Base-by-base conservation (phyloP, 371 early-diverging fungal genomes). In the Lichtheimia corymbifera region DNA sequence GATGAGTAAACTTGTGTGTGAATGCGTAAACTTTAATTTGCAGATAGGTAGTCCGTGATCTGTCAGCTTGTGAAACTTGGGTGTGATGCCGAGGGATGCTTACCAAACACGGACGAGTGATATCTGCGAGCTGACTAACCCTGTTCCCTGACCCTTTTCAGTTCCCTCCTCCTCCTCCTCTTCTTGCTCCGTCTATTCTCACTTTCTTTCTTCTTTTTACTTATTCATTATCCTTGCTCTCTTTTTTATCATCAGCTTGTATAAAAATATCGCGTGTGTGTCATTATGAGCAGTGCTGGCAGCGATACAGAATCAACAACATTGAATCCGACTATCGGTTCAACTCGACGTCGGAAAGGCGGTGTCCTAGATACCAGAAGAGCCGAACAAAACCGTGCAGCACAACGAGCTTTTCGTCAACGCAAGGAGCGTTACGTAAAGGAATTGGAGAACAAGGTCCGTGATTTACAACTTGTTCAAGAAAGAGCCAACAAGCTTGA, bases 351-450 rank as follows among this genome's bases (percentile, higher is more conserved):
- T 28, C 47, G 59, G 35, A 58, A 58, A 58, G 59, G 30, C 13
- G 57, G 35, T 35, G 47, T 58, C 30, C 24, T 58, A 20, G 59
- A 58, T 28, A 58, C 59, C 13, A 50, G 59, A 50, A 17, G 59
- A 20, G 59, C 59, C 15, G 59, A 58, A 50, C 88, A 88, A 61
- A 88, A 88, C 60, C 73, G 88, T 11, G 88, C 86, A 14, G 88
- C 88, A 3, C 88, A 88, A 64, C 77, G 88, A 11, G 88, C 88
- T 1, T 88, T 88, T 73, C 80, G 88, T 30, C 84, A 88, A 58
- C 81, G 88, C 44, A 86, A 85, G 65, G 85, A 87, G 50, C 76
- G 77, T 51, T 83, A 88, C 61, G 81, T 88, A 14, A 73, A 79
- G 64, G 73, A 78, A 25, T 74, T 88, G 13, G 63, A 63, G 30